A percentile compares a stretch with the other conserved stretches of the same genome.
phyloP scores from a whole-genome alignment of 768 basidiomycete genomes.

The Serendipita sp. region DNA sequence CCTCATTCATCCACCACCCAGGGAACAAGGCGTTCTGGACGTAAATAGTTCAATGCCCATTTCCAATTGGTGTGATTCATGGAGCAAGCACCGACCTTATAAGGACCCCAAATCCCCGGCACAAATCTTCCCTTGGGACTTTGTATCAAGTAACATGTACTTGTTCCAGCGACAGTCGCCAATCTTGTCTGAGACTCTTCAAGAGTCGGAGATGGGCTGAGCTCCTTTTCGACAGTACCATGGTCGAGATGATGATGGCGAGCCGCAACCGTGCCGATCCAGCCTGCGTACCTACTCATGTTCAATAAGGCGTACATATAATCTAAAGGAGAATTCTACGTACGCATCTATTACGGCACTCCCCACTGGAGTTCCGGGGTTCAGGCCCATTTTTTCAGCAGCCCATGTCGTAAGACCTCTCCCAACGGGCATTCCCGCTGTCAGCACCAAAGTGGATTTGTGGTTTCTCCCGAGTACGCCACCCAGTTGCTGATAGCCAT shows the following conservation, averaged over 20 bases:
- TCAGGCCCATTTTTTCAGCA: slow-evolving; percentile 70
- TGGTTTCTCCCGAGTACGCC: slow-evolving; percentile 14
- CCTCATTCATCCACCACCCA: slow-evolving; percentile 99
- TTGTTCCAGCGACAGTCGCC: slow-evolving; percentile 90
- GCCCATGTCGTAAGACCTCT: slow-evolving; percentile 60
- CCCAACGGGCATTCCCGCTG: slow-evolving; percentile 73
- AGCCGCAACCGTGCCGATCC: slow-evolving; percentile 91
- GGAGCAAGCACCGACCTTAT: slow-evolving; percentile 33
- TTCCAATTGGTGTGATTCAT: not conserved
- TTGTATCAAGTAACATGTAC: slow-evolving; percentile 90
- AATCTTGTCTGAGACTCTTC: slow-evolving; percentile 68
- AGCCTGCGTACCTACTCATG: slow-evolving; percentile 64
- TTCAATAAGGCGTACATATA: not conserved
- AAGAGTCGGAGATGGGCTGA: slow-evolving; percentile 40
- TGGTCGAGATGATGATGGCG: slow-evolving; percentile 35
- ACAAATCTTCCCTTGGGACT: slow-evolving; percentile 74
- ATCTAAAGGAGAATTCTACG: slow-evolving; percentile 15
- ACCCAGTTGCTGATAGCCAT: slow-evolving; percentile 65
- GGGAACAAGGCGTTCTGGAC: slow-evolving; percentile 69
- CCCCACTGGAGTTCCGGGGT: slow-evolving; percentile 80
- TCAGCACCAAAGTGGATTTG: slow-evolving; percentile 37
- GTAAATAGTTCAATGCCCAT: too few relatives aligned
- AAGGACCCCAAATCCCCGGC: slow-evolving; percentile 84
- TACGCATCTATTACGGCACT: slow-evolving; percentile 93
- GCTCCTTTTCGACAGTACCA: slow-evolving; percentile 22